Percentiles rank a stretch among this genome's conserved stretches.
Conservation (phyloP, 164 flowering plant species). For the Warburgia ugandensis region DNA sequence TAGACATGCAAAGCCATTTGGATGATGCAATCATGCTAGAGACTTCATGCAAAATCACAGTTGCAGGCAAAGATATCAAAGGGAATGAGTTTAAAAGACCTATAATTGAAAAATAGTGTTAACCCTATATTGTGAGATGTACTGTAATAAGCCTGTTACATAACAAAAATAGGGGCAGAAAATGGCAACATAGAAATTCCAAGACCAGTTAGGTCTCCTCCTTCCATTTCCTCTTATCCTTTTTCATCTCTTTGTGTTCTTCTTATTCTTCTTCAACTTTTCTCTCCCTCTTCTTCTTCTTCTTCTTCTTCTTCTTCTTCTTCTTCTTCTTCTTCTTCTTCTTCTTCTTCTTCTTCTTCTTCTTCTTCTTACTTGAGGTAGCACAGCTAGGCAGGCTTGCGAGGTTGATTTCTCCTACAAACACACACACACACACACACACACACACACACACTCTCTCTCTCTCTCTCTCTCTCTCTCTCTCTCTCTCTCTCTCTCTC, state of each 20-base stretch:
- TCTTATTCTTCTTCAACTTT: constrained; percentile 16
- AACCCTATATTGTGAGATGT: too few relatives aligned
- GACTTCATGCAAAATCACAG: too few relatives aligned
- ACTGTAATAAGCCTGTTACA: too few relatives aligned
- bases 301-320: background rate
- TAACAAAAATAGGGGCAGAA: constrained; percentile 3
- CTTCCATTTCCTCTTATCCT: constrained; percentile 17
- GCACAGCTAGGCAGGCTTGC: too few relatives aligned
- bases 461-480: background rate
- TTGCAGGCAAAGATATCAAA: too few relatives aligned
- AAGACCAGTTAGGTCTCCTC: too few relatives aligned
- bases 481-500: background rate
- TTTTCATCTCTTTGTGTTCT: constrained; percentile 9
- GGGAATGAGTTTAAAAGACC: too few relatives aligned
- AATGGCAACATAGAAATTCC: constrained; percentile 17
- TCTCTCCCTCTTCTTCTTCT: constrained; percentile 1
- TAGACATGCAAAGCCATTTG: too few relatives aligned
- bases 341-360: background rate
- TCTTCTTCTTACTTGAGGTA: background rate
- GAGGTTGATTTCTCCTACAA: background rate
- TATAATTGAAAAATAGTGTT: too few relatives aligned
- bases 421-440: constrained; percentile 4
- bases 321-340: background rate
- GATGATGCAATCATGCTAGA: too few relatives aligned
- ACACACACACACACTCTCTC: constrained; percentile 4